Conservation (phyloP, 1,284 basidiomycete genomes). For the Pholiota adiposa region DNA sequence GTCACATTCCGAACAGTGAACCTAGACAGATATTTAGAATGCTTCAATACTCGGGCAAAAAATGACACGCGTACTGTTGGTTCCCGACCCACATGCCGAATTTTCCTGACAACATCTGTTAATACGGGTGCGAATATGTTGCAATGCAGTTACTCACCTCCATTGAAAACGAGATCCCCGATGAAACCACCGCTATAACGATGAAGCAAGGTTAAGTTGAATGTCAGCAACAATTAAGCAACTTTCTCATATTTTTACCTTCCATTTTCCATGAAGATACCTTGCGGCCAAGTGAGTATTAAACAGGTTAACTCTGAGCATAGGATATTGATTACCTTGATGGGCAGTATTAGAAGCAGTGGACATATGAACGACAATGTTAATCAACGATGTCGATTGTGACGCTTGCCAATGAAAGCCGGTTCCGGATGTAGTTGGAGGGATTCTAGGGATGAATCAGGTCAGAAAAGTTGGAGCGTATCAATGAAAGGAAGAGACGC, state of each 20-base stretch:
- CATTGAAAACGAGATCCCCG: conserved; percentile 71
- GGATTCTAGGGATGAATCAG: conserved; percentile 39
- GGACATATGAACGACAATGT: conserved; percentile 69
- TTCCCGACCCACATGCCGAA: conserved; percentile 71
- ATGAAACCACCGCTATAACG: conserved; percentile 65
- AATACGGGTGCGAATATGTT: too few species aligned
- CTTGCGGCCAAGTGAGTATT: conserved; percentile 38
- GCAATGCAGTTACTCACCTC: conserved; percentile 40
- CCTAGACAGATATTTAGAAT: conserved; percentile 25
- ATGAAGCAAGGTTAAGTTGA: neutral
- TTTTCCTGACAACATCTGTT: conserved; percentile 37
- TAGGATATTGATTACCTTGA: conserved; percentile 43
- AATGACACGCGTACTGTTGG: conserved; percentile 56
- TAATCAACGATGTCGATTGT: conserved; percentile 75
- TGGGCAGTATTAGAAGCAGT: conserved; percentile 59
- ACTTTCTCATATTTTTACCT: conserved; percentile 29
- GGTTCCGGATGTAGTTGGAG: conserved; percentile 49
- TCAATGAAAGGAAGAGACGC: conserved; percentile 4
- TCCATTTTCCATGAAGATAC: conserved; percentile 78
- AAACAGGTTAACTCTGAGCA: conserved; percentile 31
- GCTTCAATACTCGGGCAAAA: neutral
- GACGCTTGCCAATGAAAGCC: conserved; percentile 81
- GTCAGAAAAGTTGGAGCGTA: neutral
- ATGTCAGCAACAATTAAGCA: neutral
- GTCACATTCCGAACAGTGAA: conserved; percentile 51